phyloP scores from a whole-genome alignment of 768 basidiomycete genomes.

The Holtermanniella nyarrowii region DNA sequence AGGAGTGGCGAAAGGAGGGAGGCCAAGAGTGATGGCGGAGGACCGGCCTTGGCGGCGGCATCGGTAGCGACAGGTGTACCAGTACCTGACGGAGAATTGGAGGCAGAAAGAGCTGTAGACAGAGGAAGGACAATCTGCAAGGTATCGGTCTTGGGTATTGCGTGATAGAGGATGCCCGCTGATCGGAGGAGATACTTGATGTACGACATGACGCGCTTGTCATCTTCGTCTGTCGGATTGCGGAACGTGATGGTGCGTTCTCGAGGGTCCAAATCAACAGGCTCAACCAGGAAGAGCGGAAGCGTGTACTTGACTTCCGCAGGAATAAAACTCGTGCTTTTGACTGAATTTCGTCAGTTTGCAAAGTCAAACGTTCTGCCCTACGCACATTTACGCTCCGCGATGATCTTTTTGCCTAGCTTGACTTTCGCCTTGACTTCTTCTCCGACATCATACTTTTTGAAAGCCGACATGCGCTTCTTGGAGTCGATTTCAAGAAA shows the following conservation, averaged over 20 bases:
- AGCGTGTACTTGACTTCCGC: slow-evolving; percentile 39
- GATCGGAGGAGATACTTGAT: slow-evolving; percentile 37
- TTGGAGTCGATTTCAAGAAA: slow-evolving; percentile 41
- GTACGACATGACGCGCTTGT: slow-evolving; percentile 26
- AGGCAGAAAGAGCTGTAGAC: background rate
- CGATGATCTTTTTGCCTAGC: background rate
- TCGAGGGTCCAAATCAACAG: slow-evolving; percentile 6
- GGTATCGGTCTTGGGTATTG: slow-evolving; percentile 5
- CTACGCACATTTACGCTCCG: slow-evolving; percentile 9
- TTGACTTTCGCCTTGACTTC: slow-evolving; percentile 6
- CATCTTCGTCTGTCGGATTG: slow-evolving; percentile 19
- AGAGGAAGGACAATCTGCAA: slow-evolving; percentile 9
- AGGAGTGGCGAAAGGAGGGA: background rate
- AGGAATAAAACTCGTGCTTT: slow-evolving; percentile 41
- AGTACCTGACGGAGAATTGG: background rate
- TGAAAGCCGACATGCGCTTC: slow-evolving; percentile 38
- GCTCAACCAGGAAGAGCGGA: slow-evolving; percentile 13
- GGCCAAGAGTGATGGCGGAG: slow-evolving; percentile 1
- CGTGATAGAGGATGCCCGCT: slow-evolving; percentile 33
- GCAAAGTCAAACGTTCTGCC: background rate
- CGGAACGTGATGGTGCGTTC: slow-evolving; percentile 8
- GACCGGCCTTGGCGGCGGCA: background rate
- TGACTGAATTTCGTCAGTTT: slow-evolving; percentile 32
- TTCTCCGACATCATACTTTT: slow-evolving; percentile 26
- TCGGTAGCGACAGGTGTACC: background rate